Base-by-base conservation (phyloP, 345 rosid species). In the Sonneratia alba region DNA sequence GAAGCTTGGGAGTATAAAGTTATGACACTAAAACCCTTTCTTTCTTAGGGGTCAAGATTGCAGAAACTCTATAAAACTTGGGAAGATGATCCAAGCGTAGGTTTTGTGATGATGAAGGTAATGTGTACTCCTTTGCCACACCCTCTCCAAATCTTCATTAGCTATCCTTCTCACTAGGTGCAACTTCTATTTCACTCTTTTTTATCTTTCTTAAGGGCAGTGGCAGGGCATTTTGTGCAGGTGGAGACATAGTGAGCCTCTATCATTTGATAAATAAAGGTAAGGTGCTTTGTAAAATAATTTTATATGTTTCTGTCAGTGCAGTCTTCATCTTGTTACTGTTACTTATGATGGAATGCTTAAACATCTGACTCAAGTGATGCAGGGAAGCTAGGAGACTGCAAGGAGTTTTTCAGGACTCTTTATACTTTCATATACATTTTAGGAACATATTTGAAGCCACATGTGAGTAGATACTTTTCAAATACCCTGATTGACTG, bases 161-260 rank as follows among this genome's bases (percentile, higher is more conserved):
- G 45, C 13, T 24, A 19, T 69, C 14, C 36, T 37, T 55, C 49
- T 34, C 53, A 15, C 16, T 27, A 37, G 70, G 67, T 21, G 70
- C 27, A 72, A 16, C 55, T 81, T 65, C 68, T 48, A 38, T 36
- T 24, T 80, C 56, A 1, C 73, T 45, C 19, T 68, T 45, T 47
- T 69, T 80, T 79, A 36, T 69, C 69, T 43, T 72, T 70, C 70
- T 84, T 9, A 47, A 94, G 97, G 98, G 97, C 76, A 86, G 94
- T 81, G 97, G 96, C 82, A 87, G 90, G 81, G 97, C 97, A 47
- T 95, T 95, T 87, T 90, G 93, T 80, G 97, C 97, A 4, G 97
- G 99, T 68, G 97, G 99, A 16, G 97, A 91, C 79, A 83, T 93
- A 61, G 89, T 91, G 70, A 4, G 84, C 70, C 83, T 93, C 38